Evolutionary conservation across 176 grass and related monocot species (phyloP).

Genomic region (Triticum aestivum): IWGSC_CS_RefSeq_v2.1 NC_057807.1:411990636-411991135

Average conservation of each 20-base stretch:
- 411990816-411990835: not conserved
- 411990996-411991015: conserved; percentile 49
- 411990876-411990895: no score
- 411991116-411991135: conserved; percentile 78
- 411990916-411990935: not conserved
- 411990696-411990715: conserved; percentile 86
- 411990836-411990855: not conserved
- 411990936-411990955: not conserved
- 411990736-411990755: not conserved
- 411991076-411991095: conserved; percentile 53
- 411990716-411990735: conserved; percentile 79
- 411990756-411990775: not conserved
- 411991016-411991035: conserved; percentile 52
- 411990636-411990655: conserved; percentile 60
- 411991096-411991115: conserved; percentile 69
- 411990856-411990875: not conserved
- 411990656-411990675: conserved; percentile 85
- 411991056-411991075: conserved; percentile 78
- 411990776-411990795: not conserved
- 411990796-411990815: not conserved
- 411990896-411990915: not conserved
- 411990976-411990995: conserved; percentile 26
- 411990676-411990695: conserved; percentile 89
- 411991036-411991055: conserved; percentile 46
- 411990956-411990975: conserved; percentile 1